A percentile compares a stretch with the other conserved stretches of the same genome.
Conservation (phyloP, 495 filamentous ascomycete species). For the Tuber borchii region DNA sequence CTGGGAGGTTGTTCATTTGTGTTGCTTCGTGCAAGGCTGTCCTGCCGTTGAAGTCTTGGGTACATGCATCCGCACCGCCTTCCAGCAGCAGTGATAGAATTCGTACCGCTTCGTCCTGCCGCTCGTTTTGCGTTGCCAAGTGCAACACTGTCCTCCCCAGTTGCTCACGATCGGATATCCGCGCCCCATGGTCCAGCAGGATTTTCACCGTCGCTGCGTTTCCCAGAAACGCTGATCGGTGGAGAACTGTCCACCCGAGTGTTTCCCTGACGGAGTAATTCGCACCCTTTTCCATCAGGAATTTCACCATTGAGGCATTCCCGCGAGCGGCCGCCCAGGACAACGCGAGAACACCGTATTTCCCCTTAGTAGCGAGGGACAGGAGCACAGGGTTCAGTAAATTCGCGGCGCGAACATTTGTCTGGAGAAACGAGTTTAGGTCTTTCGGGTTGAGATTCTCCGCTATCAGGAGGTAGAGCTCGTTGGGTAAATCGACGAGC, state of each 20-base stretch:
- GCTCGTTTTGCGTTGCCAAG: slow-evolving; percentile 14
- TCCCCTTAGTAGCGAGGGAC: neutral
- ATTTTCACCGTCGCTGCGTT: slow-evolving; percentile 48
- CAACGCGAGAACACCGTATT: slow-evolving; percentile 7
- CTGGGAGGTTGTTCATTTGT: slow-evolving; percentile 1
- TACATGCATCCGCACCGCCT: slow-evolving; percentile 29
- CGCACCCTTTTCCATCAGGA: slow-evolving; percentile 4
- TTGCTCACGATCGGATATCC: slow-evolving; percentile 5
- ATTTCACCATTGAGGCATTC: slow-evolving; percentile 9
- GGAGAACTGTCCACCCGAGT: slow-evolving; percentile 42
- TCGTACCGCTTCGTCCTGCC: neutral
- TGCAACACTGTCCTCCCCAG: slow-evolving; percentile 15
- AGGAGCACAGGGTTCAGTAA: neutral
- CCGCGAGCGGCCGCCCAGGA: slow-evolving; percentile 18
- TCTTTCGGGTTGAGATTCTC: neutral
- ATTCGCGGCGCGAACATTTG: neutral
- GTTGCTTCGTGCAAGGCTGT: slow-evolving; percentile 30
- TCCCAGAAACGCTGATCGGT: slow-evolving; percentile 53
- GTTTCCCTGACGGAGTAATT: neutral
- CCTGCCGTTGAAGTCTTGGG: slow-evolving; percentile 6
- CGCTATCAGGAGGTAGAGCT: neutral
- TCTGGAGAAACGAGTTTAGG: neutral
- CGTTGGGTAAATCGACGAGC: neutral
- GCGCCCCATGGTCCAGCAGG: slow-evolving; percentile 43
- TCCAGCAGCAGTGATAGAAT: slow-evolving; percentile 11